Base-by-base conservation (phyloP, 192 early-diverging fungal species). In the Linnemannia schmuckeri region DNA sequence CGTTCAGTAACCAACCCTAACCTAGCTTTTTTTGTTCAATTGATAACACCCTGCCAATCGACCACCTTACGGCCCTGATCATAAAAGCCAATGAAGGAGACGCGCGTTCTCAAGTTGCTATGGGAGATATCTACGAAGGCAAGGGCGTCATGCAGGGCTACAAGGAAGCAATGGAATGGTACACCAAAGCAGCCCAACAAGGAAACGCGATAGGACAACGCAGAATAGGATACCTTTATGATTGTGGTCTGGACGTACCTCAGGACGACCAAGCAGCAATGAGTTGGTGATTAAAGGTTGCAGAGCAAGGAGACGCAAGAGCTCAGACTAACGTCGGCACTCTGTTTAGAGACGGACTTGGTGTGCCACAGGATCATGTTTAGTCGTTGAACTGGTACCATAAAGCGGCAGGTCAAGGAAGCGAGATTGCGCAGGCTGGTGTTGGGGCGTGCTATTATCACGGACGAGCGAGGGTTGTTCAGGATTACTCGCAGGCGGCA, bases 231-330 rank as follows among this genome's bases (percentile, higher is more conserved):
- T 4, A 6, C 13, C 20, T 55, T 27, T 75, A 75, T 57, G 2
- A 75, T 27, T 35, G 3, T 35, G 74, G 74, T 20, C 54, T 46
- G 4, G 74, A 52, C 35, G 74, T 75, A 5, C 17, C 17, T n/a
- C 24, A 55, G 20, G 54, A 57, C 54, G 27, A 71, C 2, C 37
- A 63, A 76, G 41, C n/a, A n/a, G 75, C 75, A 10, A 17, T 70
- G 35, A 44, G 70, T 27, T 77, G 76, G 76, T 70, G 52, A 37
- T 4, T 35, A 4, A 68, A 49, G 61, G 69, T 70, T 49, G 77
- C 70, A 6, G 35, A 72, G 0, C 44, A 72, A 55, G 77, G 70
- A 41, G 0, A 40, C 22, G 52, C 0, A 4, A 7, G 13, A 41
- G 44, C 77, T 55, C 77, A 72, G 70, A 38, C 41, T 24, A 20